Base-by-base conservation (phyloP, 1,284 basidiomycete genomes). In the Bjerkandera adusta region DNA sequence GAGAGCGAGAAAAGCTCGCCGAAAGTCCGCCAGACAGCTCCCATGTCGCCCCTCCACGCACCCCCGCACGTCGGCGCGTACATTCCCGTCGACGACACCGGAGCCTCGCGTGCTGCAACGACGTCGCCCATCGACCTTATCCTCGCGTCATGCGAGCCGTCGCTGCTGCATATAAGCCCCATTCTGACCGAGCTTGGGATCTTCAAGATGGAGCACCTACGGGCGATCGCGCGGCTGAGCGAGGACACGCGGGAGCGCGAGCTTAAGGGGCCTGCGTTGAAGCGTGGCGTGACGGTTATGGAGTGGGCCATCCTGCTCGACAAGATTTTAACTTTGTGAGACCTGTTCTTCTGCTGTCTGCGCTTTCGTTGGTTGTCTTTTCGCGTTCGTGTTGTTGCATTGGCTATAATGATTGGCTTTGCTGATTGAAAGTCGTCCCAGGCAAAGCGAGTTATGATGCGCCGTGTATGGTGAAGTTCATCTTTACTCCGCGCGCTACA, bases 281-380 rank as follows among this genome's bases (percentile, higher is more conserved):
- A 67, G 59, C 66, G 73, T 51, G 85, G 84, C 1, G 69, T 87
- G 41, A 84, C 83, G 1, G 71, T 85, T 3, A 68, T 87, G 61
- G 85, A 87, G 56, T 87, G 84, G 85, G 84, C 85, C n/a, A 83
- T 87, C 54, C 68, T 87, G 52, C 61, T 86, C 49, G 85, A 87
- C 61, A 77, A 66, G 50, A 51, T 69, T 50, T 61, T 63, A 50
- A 59, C 54, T 34, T 36, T 68, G 46, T 68, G 32, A 48, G 40
- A 7, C 18, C n/a, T n/a, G n/a, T n/a, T n/a, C n/a, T n/a, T n/a
- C n/a, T n/a, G n/a, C n/a, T n/a, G n/a, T n/a, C n/a, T n/a, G n/a
- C n/a, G n/a, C n/a, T n/a, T n/a, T n/a, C n/a, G n/a, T n/a, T n/a
- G n/a, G n/a, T n/a, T n/a, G n/a, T n/a, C n/a, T n/a, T n/a, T n/a